Evolutionary conservation across 2,329 filamentous ascomycete genomes (phyloP).

Genomic region (Hymenotorrendiella dingleyae): DNA sequence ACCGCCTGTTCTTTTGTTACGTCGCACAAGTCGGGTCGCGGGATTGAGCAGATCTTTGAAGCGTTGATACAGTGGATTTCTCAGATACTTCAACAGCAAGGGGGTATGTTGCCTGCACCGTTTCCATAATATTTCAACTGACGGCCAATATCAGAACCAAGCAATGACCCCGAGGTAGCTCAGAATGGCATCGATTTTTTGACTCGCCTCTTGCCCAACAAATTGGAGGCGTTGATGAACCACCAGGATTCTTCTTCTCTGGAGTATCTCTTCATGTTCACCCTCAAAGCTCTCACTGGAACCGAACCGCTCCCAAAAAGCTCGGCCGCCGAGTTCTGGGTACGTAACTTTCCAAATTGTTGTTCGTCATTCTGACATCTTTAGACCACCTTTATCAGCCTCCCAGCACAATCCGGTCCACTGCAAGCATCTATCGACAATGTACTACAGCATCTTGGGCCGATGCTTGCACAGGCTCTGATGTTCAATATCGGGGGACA

Average conservation of each 20-base stretch:
- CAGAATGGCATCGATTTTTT: slow-evolving; percentile 71
- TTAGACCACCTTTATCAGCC: slow-evolving; percentile 47
- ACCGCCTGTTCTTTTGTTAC: slow-evolving; percentile 67
- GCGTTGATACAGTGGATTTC: slow-evolving; percentile 57
- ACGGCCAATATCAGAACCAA: slow-evolving; percentile 40
- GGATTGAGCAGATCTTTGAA: slow-evolving; percentile 43
- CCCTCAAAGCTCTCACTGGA: slow-evolving; percentile 62
- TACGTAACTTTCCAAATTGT: slow-evolving; percentile 29
- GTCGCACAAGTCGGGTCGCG: slow-evolving; percentile 44
- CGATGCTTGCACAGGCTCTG: slow-evolving; percentile 52
- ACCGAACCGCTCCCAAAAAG: slow-evolving; percentile 71
- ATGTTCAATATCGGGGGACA: slow-evolving; percentile 62
- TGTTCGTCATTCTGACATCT: slow-evolving; percentile 2
- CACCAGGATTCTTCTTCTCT: slow-evolving; percentile 50
- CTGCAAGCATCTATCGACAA: slow-evolving; percentile 38
- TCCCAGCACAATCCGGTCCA: slow-evolving; percentile 33
- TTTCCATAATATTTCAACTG: slow-evolving; percentile 1
- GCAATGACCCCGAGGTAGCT: slow-evolving; percentile 63
- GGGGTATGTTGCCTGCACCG: slow-evolving; percentile 37
- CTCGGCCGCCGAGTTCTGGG: slow-evolving; percentile 71
- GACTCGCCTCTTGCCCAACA: slow-evolving; percentile 55
- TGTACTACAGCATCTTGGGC: slow-evolving; percentile 55
- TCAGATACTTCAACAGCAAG: slow-evolving; percentile 55
- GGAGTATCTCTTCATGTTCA: slow-evolving; percentile 66
- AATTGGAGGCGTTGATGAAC: slow-evolving; percentile 54